Base-by-base conservation (phyloP, 495 filamentous ascomycete species). In the Neurospora discreta region DNA sequence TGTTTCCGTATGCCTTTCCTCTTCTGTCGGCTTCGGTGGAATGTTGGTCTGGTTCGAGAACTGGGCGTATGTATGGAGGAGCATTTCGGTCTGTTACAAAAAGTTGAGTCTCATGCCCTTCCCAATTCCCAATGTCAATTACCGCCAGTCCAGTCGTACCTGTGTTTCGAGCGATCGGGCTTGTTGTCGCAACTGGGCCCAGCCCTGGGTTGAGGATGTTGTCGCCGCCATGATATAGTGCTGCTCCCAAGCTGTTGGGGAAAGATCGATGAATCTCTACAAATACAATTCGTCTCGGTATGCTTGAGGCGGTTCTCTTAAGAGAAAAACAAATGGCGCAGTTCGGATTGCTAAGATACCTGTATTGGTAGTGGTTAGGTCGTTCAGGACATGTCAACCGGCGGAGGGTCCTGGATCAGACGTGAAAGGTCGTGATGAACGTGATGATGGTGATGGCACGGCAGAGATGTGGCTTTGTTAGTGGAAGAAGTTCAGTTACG, bases 51-150 rank as follows among this genome's bases (percentile, higher is more conserved):
- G 87, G 0, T 91, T 90, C n/a, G 93, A 91, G 85, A 91, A 97
- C 83, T 98, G 93, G 10, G 96, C 94, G 81, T 97, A 99, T 65
- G 90, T 97, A 80, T 97, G 93, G 80, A 99, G 97, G 69, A 95
- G 89, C 72, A 87, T 88, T 80, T 98, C 94, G 44, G 96, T 98
- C 95, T 99, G 75, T 68, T 65, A 11, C 8, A 26, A 40, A 39
- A 16, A 8, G 16, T 38, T 42, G n/a, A 44, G 42, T 30, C 52
- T 20, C 36, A 39, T 68, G 44, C 30, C 36, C 44, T 72, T 77
- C 74, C 71, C 41, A 52, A 8, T 23, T 38, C 40, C 69, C 44
- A n/a, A 39, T 65, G 9, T 18, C 23, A 30, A 52, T 69, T 43
- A n/a, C n/a, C n/a, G n/a, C n/a, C 44, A 18, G 58, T 71, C 30